phyloP scores from a whole-genome alignment of 2,329 filamentous ascomycete species.

The Thermomyces lanuginosus region DNA sequence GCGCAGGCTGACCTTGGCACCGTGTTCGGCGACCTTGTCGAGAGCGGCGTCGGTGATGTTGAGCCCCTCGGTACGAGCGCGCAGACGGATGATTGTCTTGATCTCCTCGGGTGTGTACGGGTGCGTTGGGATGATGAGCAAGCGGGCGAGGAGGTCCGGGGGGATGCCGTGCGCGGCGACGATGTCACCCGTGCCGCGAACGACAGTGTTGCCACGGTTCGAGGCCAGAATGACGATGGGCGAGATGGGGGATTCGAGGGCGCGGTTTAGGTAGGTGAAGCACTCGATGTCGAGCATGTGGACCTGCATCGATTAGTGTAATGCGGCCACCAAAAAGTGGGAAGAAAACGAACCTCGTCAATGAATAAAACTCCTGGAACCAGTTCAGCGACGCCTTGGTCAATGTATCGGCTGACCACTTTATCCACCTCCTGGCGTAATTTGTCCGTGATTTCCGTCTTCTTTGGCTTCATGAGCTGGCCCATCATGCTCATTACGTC shows the following conservation, averaged over 20 bases:
- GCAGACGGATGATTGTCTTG: conserved; percentile 74
- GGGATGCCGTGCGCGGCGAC: conserved; percentile 85
- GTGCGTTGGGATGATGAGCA: conserved; percentile 91
- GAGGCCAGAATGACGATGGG: conserved; percentile 96
- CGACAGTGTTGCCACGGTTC: conserved; percentile 84
- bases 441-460: conserved; percentile 99
- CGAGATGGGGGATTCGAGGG: conserved; percentile 85
- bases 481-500: conserved; percentile 99
- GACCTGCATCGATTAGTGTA: conserved; percentile 41
- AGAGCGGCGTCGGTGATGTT: conserved; percentile 66
- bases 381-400: conserved; percentile 91
- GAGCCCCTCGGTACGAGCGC: conserved; percentile 66
- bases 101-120: conserved; percentile 81
- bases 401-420: conserved; percentile 97
- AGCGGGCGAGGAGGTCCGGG: conserved; percentile 76
- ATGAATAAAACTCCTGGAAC: conserved; percentile 98
- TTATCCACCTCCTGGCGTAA: conserved; percentile 94
- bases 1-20: conserved; percentile 73
- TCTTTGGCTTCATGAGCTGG: conserved; percentile 97
- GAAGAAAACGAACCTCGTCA: conserved; percentile 52
- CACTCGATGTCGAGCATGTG: conserved; percentile 99
- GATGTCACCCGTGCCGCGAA: conserved; percentile 66
- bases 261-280: conserved; percentile 97
- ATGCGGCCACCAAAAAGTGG: neutral
- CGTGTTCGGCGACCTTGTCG: conserved; percentile 72